Percentiles rank a stretch among this genome's conserved stretches.
phyloP scores from a whole-genome alignment of 2,329 filamentous ascomycete genomes.

The Nemania sp. region DNA sequence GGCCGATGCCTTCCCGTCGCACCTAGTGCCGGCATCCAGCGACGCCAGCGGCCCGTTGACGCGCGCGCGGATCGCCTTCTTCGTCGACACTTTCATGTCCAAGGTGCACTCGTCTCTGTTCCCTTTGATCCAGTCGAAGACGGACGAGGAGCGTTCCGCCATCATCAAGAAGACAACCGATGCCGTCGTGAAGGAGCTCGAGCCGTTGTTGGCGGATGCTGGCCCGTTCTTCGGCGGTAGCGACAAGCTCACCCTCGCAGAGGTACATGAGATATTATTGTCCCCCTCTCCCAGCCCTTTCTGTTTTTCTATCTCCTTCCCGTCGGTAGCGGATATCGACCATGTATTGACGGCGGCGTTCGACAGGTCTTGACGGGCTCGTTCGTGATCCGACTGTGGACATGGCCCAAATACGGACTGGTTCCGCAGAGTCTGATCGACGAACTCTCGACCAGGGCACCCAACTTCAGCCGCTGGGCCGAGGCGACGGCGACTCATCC shows the following conservation, averaged over 20 bases:
- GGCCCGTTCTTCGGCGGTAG: slow-evolving; percentile 68
- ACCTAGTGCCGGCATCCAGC: slow-evolving; percentile 62
- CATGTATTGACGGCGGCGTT: background rate
- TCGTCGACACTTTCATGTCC: slow-evolving; percentile 69
- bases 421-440: slow-evolving; percentile 53
- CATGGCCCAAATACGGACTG: slow-evolving; percentile 58
- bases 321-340: background rate
- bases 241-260: slow-evolving; percentile 69
- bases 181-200: slow-evolving; percentile 69
- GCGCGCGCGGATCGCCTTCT: slow-evolving; percentile 71
- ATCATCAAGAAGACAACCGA: slow-evolving; percentile 57
- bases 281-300: background rate
- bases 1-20: slow-evolving; percentile 70
- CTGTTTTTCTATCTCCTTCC: background rate
- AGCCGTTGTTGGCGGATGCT: slow-evolving; percentile 65
- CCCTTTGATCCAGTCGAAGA: slow-evolving; percentile 42
- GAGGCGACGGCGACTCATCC: slow-evolving; percentile 62
- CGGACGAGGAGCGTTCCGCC: slow-evolving; percentile 54
- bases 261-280: slow-evolving; percentile 57
- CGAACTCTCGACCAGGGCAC: slow-evolving; percentile 58
- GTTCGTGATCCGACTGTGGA: slow-evolving; percentile 66
- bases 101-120: slow-evolving; percentile 55
- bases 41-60: slow-evolving; percentile 60
- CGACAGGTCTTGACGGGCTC: slow-evolving; percentile 64
- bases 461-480: slow-evolving; percentile 71